A percentile compares a stretch with the other conserved stretches of the same genome.
Conservation (phyloP, 2,329 filamentous ascomycete genomes). For the Sporothrix euskadiensis region DNA sequence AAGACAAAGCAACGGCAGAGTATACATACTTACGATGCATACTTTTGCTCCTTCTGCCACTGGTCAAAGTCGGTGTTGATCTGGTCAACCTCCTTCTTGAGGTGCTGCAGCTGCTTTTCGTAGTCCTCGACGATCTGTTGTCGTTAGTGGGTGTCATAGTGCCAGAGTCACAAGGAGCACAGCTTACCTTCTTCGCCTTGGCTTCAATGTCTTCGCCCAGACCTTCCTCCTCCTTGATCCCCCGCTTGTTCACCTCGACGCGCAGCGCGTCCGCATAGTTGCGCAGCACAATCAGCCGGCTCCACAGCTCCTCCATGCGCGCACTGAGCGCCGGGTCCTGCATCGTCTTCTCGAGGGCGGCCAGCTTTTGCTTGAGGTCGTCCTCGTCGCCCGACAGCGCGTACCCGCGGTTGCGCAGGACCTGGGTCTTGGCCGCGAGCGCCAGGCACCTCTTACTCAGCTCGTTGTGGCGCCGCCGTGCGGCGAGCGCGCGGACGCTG, state of each 20-base stretch:
- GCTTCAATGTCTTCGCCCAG: conserved; percentile 70
- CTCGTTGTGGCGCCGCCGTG: conserved; percentile 69
- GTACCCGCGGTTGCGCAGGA: conserved; percentile 78
- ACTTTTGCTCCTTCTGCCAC: conserved; percentile 53
- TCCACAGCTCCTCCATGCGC: conserved; percentile 83
- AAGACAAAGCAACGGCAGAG: not conserved
- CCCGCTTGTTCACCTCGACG: conserved; percentile 70
- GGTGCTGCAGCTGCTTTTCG: conserved; percentile 73
- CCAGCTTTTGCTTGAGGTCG: conserved; percentile 70
- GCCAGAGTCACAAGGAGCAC: too few relatives aligned
- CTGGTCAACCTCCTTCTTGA: conserved; percentile 70
- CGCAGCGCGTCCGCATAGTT: conserved; percentile 72
- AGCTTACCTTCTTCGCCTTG: conserved; percentile 70
- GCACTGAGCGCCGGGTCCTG: conserved; percentile 74
- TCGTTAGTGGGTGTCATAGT: conserved; percentile 30
- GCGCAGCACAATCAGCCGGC: conserved; percentile 71
- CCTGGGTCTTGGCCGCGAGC: conserved; percentile 76
- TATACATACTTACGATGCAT: not conserved
- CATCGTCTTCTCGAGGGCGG: conserved; percentile 66
- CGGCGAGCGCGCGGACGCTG: conserved; percentile 71
- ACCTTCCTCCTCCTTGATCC: conserved; percentile 55
- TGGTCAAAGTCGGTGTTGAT: conserved; percentile 59
- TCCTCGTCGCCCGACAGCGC: conserved; percentile 78
- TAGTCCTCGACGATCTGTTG: conserved; percentile 74
- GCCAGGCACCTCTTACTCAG: conserved; percentile 72